Evolutionary conservation across 2,329 filamentous ascomycete species (phyloP).

Genomic region (Colletotrichum paranaense): DNA sequence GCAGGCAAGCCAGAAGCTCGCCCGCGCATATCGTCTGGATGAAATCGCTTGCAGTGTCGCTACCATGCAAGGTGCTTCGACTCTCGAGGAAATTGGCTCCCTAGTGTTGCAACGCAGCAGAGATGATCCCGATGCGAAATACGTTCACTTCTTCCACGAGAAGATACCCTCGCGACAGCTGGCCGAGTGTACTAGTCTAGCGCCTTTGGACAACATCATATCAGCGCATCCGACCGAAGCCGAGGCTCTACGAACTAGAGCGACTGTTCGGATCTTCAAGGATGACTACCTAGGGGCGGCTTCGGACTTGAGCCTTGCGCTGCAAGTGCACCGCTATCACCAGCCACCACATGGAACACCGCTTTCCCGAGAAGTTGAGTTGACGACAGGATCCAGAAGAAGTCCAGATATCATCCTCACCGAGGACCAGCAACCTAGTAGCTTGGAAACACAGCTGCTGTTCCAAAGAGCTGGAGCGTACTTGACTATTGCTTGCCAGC

Average conservation of each 20-base stretch:
- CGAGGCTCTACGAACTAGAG: constrained; percentile 77
- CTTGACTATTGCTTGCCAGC: constrained; percentile 75
- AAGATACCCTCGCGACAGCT: constrained; percentile 84
- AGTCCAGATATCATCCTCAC: constrained; percentile 49
- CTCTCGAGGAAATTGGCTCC: constrained; percentile 80
- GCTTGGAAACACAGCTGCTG: constrained; percentile 78
- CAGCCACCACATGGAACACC: constrained; percentile 59
- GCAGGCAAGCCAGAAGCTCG: constrained; percentile 81
- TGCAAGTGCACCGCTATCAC: constrained; percentile 65
- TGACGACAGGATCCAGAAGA: constrained; percentile 41
- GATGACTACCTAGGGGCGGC: constrained; percentile 77
- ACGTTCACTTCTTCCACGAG: constrained; percentile 94
- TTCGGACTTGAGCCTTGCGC: constrained; percentile 75
- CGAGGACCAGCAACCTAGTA: constrained; percentile 72
- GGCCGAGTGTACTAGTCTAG: constrained; percentile 76
- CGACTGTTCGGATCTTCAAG: constrained; percentile 80
- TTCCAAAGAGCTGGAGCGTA: constrained; percentile 82
- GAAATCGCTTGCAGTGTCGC: constrained; percentile 87
- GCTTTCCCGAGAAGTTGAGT: constrained; percentile 62
- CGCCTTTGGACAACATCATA: constrained; percentile 76
- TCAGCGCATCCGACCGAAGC: constrained; percentile 70
- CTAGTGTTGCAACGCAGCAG: constrained; percentile 78
- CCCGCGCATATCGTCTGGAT: constrained; percentile 81
- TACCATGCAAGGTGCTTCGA: constrained; percentile 83
- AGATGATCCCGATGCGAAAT: constrained; percentile 79